Evolutionary conservation across 352 stramenopile species (phyloP).

Genomic region (Saprolegnia diclina): DNA sequence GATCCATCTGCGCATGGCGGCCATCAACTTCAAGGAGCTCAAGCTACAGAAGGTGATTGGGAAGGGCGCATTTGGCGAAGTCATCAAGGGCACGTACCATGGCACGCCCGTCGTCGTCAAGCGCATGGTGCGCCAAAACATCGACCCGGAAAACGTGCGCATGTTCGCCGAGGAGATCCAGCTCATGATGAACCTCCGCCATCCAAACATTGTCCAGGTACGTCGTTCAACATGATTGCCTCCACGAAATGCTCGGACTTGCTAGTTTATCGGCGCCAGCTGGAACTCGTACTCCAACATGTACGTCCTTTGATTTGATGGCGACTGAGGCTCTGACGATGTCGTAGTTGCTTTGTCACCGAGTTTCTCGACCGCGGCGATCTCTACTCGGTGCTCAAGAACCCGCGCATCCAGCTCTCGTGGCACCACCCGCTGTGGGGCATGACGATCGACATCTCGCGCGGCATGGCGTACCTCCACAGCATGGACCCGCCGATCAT

Average conservation of each 20-base stretch:
- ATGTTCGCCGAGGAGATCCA: slow-evolving; percentile 88
- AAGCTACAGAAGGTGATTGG: slow-evolving; percentile 87
- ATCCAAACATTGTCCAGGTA: slow-evolving; percentile 83
- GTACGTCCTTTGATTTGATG: slow-evolving; percentile 37
- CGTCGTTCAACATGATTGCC: not conserved
- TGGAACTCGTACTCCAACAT: slow-evolving; percentile 91
- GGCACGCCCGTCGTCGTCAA: slow-evolving; percentile 84
- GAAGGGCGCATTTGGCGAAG: slow-evolving; percentile 75
- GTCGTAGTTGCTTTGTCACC: slow-evolving; percentile 76
- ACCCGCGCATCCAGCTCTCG: slow-evolving; percentile 70
- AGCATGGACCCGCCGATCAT: slow-evolving; percentile 97
- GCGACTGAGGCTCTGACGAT: slow-evolving; percentile 6
- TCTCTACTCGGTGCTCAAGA: slow-evolving; percentile 72
- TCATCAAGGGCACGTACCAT: slow-evolving; percentile 87
- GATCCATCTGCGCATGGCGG: slow-evolving; percentile 78
- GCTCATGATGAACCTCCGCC: slow-evolving; percentile 87
- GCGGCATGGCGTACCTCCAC: slow-evolving; percentile 97
- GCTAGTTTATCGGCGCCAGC: slow-evolving; percentile 82
- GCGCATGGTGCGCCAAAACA: slow-evolving; percentile 86
- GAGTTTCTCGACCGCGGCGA: slow-evolving; percentile 83
- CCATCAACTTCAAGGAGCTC: slow-evolving; percentile 86
- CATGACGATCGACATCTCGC: slow-evolving; percentile 88
- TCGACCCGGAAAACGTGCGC: slow-evolving; percentile 80
- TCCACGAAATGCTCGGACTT: not conserved
- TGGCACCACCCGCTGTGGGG: slow-evolving; percentile 82